Evolutionary conservation across 257 asterid species (phyloP).

Genomic region (Ajuga chamaepitys): DNA sequence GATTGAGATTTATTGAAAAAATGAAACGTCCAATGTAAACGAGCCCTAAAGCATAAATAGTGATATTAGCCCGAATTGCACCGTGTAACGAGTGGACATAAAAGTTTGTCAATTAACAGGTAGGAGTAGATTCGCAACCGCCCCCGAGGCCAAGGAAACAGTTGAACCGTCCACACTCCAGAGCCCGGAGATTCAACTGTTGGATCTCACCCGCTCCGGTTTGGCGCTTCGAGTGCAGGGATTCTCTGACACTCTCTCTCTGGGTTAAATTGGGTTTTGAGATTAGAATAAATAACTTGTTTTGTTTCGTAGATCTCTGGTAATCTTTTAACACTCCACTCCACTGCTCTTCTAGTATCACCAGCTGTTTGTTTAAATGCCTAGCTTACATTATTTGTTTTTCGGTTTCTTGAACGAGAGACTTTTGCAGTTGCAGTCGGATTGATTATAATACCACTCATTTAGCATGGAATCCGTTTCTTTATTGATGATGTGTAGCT

Average conservation of each 20-base stretch:
- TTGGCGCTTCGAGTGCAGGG: not conserved
- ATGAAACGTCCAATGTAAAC: no score
- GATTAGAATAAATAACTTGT: constrained; percentile 1
- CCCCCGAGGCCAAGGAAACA: not conserved
- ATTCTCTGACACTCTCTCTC: not conserved
- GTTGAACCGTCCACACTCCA: no score
- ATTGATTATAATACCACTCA: not conserved
- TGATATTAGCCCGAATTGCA: no score
- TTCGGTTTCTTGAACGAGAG: not conserved
- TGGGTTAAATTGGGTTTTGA: not conserved
- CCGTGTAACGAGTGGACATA: no score
- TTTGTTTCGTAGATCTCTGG: not conserved
- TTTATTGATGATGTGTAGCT: not conserved
- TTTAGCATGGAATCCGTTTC: not conserved
- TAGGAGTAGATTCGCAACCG: not conserved
- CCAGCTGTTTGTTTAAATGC: constrained; percentile 19
- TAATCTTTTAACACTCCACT: not conserved
- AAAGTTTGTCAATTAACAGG: no score
- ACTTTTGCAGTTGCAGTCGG: not conserved
- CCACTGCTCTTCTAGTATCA: not conserved
- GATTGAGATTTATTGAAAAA: no score
- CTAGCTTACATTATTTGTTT: not conserved
- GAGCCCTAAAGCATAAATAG: no score
- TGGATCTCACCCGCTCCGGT: constrained; percentile 6
- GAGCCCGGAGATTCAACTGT: not conserved